Evolutionary conservation across 2,329 filamentous ascomycete genomes (phyloP), one percentile per base, ranked within the genome.

Genomic region (Xylaria sp.): DNA sequence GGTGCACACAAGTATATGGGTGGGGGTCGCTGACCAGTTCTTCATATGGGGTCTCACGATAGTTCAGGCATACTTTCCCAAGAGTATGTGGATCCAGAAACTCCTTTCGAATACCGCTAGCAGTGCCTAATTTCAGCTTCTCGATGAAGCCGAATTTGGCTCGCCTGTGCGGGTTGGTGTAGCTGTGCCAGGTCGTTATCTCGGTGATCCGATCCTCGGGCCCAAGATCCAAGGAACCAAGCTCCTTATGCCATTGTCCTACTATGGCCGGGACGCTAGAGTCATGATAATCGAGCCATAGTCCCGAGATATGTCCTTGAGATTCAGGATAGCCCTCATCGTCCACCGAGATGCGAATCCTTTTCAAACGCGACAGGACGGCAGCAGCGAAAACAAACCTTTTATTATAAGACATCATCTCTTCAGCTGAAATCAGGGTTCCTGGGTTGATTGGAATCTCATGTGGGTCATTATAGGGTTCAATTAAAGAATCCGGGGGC

Each of bases 161-260:
- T 24, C 52, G 48, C n/a, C 46, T 57, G 19, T 58, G 37, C n/a
- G n/a, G 34, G 19, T 59, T 59, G 16, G 40, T 56, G 39, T 43
- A 49, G 8, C 60, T 54, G 38, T 64, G 62, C 58, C 59, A 63
- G 2, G 50, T 60, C 20, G 51, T 45, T 3, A 63, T 43, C n/a
- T 62, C 57, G 3, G 44, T 41, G 39, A 62, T 38, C 17, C 54
- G 56, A 34, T 65, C 63, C 26, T 48, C 54, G 1, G 39, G 21
- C 1, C 37, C 19, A n/a, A 65, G 37, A 17, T 55, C 51, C n/a
- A 63, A 18, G 2, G 42, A 39, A 22, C 24, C 53, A 39, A 50
- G 34, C 45, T 61, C 54, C 9, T 56, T 50, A 7, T 62, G 34
- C 62, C 62, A 65, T 40, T 64, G 62, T 0, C 62, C 62, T 17